Percentiles rank a stretch among this genome's conserved stretches.
Conservation (phyloP, 768 basidiomycete species). For the Lentinula boryana region DNA sequence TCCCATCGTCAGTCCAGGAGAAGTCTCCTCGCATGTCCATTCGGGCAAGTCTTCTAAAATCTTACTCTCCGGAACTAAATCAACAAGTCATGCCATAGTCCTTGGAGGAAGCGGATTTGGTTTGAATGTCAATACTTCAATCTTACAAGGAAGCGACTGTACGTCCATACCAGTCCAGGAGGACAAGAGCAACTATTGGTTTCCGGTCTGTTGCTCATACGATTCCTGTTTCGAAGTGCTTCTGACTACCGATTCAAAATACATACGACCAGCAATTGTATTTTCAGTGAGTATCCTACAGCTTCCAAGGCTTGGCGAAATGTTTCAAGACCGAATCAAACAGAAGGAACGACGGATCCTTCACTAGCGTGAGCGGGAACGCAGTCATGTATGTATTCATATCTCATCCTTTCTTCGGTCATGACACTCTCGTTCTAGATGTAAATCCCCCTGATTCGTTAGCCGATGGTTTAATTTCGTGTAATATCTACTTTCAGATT, state of each 20-base stretch:
- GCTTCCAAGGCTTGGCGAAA: neutral
- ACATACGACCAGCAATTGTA: conserved; percentile 5
- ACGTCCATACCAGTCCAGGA: conserved; percentile 15
- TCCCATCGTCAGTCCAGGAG: conserved; percentile 12
- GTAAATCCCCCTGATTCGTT: neutral
- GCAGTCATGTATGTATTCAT: conserved; percentile 7
- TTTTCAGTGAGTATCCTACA: conserved; percentile 8
- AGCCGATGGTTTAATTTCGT: neutral
- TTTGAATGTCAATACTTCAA: conserved; percentile 9
- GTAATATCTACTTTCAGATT: conserved; percentile 1
- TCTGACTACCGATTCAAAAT: neutral
- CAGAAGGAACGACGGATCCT: conserved; percentile 11
- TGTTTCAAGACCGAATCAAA: neutral
- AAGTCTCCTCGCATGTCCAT: conserved; percentile 12
- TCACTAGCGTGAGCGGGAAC: conserved; percentile 9
- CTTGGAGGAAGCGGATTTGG: conserved; percentile 15
- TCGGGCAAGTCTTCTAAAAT: conserved; percentile 4
- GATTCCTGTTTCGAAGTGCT: neutral
- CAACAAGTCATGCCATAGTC: conserved; percentile 1
- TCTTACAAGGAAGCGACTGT: conserved; percentile 12
- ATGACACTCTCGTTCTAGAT: conserved; percentile 1
- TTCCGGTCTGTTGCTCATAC: conserved; percentile 7
- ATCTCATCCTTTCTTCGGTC: neutral
- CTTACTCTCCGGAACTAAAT: neutral
- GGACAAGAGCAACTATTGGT: conserved; percentile 21